A percentile compares a stretch with the other conserved stretches of the same genome.
phyloP scores from a whole-genome alignment of 441 rosid species.

The Jatropha podagrica region DNA sequence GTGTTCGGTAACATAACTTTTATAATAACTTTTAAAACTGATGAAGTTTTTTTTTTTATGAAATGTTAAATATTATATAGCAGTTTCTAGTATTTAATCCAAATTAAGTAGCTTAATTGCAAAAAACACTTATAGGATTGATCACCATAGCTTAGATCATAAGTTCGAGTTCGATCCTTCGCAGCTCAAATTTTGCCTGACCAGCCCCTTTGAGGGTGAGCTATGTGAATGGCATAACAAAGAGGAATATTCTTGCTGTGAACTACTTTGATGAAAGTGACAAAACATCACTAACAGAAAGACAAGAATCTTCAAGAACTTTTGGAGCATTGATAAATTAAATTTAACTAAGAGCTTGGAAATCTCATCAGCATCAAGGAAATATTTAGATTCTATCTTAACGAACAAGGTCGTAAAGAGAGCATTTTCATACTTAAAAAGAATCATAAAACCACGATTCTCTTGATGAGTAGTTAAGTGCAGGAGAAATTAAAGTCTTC shows the following conservation, averaged over 20 bases:
- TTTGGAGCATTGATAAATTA: background rate
- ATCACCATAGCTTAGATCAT: too few relatives aligned
- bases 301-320: constrained; percentile 13
- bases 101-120: too few relatives aligned
- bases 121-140: too few relatives aligned
- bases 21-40: too few relatives aligned
- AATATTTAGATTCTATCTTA: constrained; percentile 11
- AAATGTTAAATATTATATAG: too few relatives aligned
- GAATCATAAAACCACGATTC: constrained; percentile 17
- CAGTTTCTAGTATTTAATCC: too few relatives aligned
- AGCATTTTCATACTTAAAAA: background rate
- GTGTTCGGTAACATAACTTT: too few relatives aligned
- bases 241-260: constrained; percentile 5
- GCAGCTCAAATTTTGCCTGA: too few relatives aligned
- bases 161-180: too few relatives aligned
- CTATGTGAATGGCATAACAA: background rate
- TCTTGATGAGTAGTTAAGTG: background rate
- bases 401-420: background rate
- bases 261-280: background rate
- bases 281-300: background rate
- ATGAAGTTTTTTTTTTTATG: too few relatives aligned
- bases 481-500: background rate
- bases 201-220: too few relatives aligned
- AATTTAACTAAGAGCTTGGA: constrained; percentile 9
- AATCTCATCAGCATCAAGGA: background rate